phyloP scores from a whole-genome alignment of 2,329 filamentous ascomycete genomes.

The Colletotrichum shisoi region DNA sequence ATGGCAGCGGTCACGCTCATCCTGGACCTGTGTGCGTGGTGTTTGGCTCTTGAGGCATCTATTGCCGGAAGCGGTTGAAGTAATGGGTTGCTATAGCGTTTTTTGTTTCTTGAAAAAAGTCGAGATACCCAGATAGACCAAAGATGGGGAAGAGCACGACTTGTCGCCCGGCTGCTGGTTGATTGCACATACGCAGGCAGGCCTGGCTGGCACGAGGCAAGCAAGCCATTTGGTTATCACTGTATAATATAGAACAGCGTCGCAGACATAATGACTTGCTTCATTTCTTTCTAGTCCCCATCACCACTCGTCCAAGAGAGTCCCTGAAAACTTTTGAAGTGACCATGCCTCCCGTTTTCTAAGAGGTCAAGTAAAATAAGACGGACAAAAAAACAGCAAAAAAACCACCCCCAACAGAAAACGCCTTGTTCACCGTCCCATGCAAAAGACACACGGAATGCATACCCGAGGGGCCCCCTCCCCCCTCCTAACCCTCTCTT shows the following conservation, averaged over 20 bases:
- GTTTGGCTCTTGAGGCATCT: neutral
- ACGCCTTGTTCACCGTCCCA: constrained; percentile 37
- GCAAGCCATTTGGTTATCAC: constrained; percentile 33
- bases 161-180: constrained; percentile 6
- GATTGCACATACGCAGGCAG: neutral
- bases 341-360: constrained; percentile 19
- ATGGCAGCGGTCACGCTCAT: constrained; percentile 31
- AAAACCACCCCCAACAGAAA: neutral
- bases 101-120: constrained; percentile 26
- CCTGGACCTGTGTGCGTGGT: neutral
- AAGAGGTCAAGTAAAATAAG: neutral
- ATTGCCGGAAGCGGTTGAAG: neutral
- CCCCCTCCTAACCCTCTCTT: neutral
- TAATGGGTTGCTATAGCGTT: constrained; percentile 8
- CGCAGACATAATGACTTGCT: constrained; percentile 23
- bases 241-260: constrained; percentile 35
- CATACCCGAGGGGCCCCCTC: neutral
- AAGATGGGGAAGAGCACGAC: constrained; percentile 20
- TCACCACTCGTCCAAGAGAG: neutral
- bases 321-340: constrained; percentile 14
- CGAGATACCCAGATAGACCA: constrained; percentile 39
- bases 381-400: neutral
- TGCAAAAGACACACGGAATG: constrained; percentile 26
- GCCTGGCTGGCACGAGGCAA: constrained; percentile 14
- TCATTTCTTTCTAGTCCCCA: constrained; percentile 3